Conservation (phyloP, 805 yeast genomes). For the Teunomyces lycoperdinae region DNA sequence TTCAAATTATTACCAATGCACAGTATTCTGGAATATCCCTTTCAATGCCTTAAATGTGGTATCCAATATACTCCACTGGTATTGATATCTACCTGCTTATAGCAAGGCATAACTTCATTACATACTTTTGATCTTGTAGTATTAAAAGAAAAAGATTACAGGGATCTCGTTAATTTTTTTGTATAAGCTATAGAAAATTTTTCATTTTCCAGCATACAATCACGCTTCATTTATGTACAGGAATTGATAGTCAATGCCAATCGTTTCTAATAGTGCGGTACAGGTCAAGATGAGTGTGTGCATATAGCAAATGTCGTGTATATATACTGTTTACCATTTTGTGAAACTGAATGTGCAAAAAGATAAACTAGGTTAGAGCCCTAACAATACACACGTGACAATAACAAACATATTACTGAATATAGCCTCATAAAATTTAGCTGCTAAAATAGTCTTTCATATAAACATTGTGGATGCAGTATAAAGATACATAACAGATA, state of each 20-base stretch:
- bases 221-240: not conserved
- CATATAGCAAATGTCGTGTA: not conserved
- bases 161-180: conserved; percentile 4
- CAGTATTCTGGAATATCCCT: not conserved
- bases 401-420: not conserved
- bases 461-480: not conserved
- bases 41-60: not conserved
- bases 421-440: conserved; percentile 1
- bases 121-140: conserved; percentile 11
- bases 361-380: conserved; percentile 6
- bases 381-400: conserved; percentile 5
- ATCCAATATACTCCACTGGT: not conserved
- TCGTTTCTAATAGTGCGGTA: not conserved
- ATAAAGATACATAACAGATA: not conserved
- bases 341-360: not conserved
- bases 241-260: not conserved
- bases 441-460: not conserved
- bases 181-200: conserved; percentile 2
- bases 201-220: conserved; percentile 1
- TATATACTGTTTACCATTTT: not conserved
- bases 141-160: conserved; percentile 7
- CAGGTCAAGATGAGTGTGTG: not conserved
- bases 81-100: not conserved
- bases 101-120: conserved; percentile 1
- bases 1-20: not conserved